phyloP scores from a whole-genome alignment of 345 rosid species.

The Eutrema yunnanense region DNA sequence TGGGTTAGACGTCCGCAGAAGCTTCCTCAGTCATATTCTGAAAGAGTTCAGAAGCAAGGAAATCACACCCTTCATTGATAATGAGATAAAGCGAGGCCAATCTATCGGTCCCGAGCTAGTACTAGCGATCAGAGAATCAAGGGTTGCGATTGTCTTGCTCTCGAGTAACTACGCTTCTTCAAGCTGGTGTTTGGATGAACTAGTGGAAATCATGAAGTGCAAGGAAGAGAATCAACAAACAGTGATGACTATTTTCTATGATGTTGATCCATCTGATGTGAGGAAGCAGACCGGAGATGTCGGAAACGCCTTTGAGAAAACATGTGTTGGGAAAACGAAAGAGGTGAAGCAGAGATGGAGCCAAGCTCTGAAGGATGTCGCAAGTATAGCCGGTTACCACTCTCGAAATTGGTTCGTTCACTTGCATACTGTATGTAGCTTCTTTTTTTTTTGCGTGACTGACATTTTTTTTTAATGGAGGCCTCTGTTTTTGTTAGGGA shows the following conservation, averaged over 20 bases:
- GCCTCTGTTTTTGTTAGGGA: neutral
- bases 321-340: neutral
- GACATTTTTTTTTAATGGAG: too few relatives aligned
- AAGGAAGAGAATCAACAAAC: neutral
- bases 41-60: too few relatives aligned
- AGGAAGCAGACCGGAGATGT: neutral
- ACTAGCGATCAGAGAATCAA: neutral
- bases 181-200: constrained; percentile 1
- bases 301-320: neutral
- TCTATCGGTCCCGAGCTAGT: neutral
- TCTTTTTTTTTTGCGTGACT: too few relatives aligned
- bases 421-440: neutral
- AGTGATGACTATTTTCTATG: neutral
- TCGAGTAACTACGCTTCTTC: constrained; percentile 1
- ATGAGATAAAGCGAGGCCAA: neutral
- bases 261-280: constrained; percentile 11
- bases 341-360: neutral
- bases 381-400: neutral
- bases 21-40: too few relatives aligned
- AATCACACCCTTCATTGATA: neutral
- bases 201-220: neutral
- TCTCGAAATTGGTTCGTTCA: neutral
- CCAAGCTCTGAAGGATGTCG: neutral
- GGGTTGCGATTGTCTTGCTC: neutral
- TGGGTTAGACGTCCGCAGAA: constrained; percentile 2